Evolutionary conservation across 2,329 filamentous ascomycete species (phyloP), one percentile per base, ranked within the genome.

Genomic region (Neonectria faginata): DNA sequence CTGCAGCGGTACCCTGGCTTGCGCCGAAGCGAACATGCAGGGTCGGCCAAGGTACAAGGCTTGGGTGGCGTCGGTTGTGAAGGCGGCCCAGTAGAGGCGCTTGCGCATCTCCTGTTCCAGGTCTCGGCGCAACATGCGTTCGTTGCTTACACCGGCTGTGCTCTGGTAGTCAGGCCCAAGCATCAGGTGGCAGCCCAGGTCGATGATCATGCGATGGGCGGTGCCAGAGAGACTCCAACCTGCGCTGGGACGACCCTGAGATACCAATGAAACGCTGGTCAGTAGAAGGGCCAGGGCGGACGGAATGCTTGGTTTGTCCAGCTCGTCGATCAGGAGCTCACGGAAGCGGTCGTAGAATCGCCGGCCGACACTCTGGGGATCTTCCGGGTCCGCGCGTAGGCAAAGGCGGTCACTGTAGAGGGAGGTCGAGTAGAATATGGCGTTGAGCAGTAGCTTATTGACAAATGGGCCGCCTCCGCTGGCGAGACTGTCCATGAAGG

Each of bases 351-450:
- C 69, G 54, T 80, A 81, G 64, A 81, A 82, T 12, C 72, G 72
- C 29, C 70, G 67, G 5, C 79, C 80, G 1, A 77, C 73, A 31
- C 75, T 79, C 45, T 77, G 71, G 0, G 78, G 74, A 50, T 80
- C 77, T 0, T 71, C 66, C 0, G 78, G 76, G 36, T 78, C 74
- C 18, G 75, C 67, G 3, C 76, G 75, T 7, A 81, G 71, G 16
- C 75, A 76, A 0, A 73, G 64, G 1, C 79, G 74, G 60, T 81
- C 76, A 59, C 79, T 81, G 50, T 79, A 81, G 1, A 80, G 75
- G 5, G 74, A 76, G 3, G 77, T 78, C 10, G 77, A 78, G 50
- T 77, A 80, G 67, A 79, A 82, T 10, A 82, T 81, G 16, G 79
- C 77, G 61, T 81, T 81, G 14, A 80, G 70, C 0, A 80, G 68